Base-by-base conservation (phyloP, 208 protist genomes). In the Tetramitus jugosus region DNA sequence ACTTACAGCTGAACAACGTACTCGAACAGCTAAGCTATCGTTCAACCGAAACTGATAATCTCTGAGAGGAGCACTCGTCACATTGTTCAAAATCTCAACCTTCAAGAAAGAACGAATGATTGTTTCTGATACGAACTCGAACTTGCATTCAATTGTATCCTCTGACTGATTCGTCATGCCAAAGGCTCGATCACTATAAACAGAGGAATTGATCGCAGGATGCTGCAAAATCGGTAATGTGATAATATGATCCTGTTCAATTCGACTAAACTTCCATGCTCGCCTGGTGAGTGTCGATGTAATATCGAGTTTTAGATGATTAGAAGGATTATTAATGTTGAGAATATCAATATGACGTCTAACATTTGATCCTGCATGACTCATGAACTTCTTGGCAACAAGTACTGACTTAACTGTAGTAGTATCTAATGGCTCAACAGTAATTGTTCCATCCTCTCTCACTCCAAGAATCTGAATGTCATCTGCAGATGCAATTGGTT, bases 31-130 rank as follows among this genome's bases (percentile, higher is more conserved):
- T n/a, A 69, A 40, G 13, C 35, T 45, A 10, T 13, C 20, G 8
- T 69, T 69, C 17, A 26, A 26, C 43, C 43, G 26, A 43, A 69
- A 69, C 43, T 69, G 37, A 26, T 45, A 69, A 43, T 69, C 62
- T 13, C 43, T 69, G 23, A 69, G 26, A 43, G 31, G 62, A 3
- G 43, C 31, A n/a, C 62, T 69, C 23, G 62, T 69, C 29, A 37
- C 20, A 45, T 43, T 43, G 43, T 69, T 29, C 13, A 69, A 40
- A 37, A 43, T 26, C 37, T 69, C 62, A 31, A 69, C 29, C 43
- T 69, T 69, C 33, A 69, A 69, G 33, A 69, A 69, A 13, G 23
- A 20, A 69, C 17, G 43, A 69, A 69, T 43, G 23, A 29, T 69
- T 43, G 37, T 69, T 4, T 69, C 35, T 3, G 26, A 45, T 2